These are phyloP conservation scores for Saururus chinensis DNA, from an alignment of 164 flowering plant species.

Conservation along the genomic window DNA sequence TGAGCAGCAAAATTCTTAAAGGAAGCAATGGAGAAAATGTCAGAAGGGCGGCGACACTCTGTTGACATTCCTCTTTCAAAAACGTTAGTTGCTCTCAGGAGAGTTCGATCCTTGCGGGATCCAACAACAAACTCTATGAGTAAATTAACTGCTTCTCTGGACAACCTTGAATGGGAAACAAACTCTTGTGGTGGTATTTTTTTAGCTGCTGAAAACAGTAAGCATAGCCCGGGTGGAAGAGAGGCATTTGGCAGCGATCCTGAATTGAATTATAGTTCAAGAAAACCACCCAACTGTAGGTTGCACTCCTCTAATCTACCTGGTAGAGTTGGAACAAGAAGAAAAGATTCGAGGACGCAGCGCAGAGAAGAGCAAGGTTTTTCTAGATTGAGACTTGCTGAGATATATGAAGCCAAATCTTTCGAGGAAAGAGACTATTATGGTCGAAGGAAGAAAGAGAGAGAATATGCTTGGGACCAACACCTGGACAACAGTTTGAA, in stretches of 20 bases:
- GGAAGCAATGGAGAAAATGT: conserved; percentile 14
- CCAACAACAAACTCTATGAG: conserved; percentile 76
- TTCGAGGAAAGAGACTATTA: conserved; percentile 16
- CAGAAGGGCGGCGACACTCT: conserved; percentile 75
- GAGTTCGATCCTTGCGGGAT: conserved; percentile 86
- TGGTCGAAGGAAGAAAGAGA: conserved; percentile 16
- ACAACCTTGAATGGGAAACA: conserved; percentile 63
- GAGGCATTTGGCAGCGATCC: conserved; percentile 19
- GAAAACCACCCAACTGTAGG: conserved; percentile 12
- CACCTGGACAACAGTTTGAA: conserved; percentile 16
- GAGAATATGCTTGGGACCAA: conserved; percentile 21
- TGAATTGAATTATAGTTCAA: conserved; percentile 16
- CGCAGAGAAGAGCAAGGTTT: conserved; percentile 14
- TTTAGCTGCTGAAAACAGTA: conserved; percentile 25
- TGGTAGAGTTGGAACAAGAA: conserved; percentile 9
- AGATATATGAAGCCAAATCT: conserved; percentile 11
- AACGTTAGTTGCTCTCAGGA: conserved; percentile 68
- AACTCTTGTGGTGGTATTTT: conserved; percentile 50
- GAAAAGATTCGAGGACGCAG: conserved; percentile 8
- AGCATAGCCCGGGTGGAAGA: conserved; percentile 10
- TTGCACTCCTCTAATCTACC: conserved; percentile 9
- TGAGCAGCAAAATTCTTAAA: neutral
- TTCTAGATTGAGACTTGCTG: conserved; percentile 11
- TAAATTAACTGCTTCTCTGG: conserved; percentile 47
- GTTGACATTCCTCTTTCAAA: conserved; percentile 79